phyloP scores from a whole-genome alignment of 495 filamentous ascomycete species.

The Platismatia glauca region DNA sequence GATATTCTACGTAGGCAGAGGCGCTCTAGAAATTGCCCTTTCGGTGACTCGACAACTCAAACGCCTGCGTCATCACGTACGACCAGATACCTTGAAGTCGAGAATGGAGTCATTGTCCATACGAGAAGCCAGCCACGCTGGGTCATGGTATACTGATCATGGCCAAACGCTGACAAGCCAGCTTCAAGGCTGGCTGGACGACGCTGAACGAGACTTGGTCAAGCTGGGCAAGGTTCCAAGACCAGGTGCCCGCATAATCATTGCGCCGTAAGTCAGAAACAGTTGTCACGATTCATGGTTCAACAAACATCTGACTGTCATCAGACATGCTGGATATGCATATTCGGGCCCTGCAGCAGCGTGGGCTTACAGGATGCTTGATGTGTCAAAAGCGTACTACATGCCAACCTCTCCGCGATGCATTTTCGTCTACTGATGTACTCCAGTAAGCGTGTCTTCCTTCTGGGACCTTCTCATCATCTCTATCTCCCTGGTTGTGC shows the following conservation, averaged over 20 bases:
- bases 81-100: not conserved
- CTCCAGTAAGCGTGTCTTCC: conserved; percentile 75
- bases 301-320: conserved; percentile 5
- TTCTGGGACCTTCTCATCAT: conserved; percentile 91
- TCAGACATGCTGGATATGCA: conserved; percentile 87
- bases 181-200: conserved; percentile 69
- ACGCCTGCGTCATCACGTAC: not conserved
- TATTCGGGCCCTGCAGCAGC: conserved; percentile 93
- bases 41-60: not conserved
- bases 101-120: conserved; percentile 39
- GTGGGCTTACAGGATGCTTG: conserved; percentile 87
- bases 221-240: conserved; percentile 55
- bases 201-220: conserved; percentile 58
- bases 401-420: not conserved
- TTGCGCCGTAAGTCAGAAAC: conserved; percentile 72
- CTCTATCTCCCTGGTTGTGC: conserved; percentile 69
- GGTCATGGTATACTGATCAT: conserved; percentile 77
- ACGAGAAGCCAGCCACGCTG: conserved; percentile 60
- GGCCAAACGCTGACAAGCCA: conserved; percentile 51
- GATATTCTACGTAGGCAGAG: not conserved
- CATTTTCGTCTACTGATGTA: not conserved
- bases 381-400: conserved; percentile 67
- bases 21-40: not conserved
- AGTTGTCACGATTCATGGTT: not conserved
- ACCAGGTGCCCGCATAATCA: conserved; percentile 74